A percentile compares a stretch with the other conserved stretches of the same genome.
Conservation (phyloP, 352 stramenopile species). For the Phytophthora constricta region DNA sequence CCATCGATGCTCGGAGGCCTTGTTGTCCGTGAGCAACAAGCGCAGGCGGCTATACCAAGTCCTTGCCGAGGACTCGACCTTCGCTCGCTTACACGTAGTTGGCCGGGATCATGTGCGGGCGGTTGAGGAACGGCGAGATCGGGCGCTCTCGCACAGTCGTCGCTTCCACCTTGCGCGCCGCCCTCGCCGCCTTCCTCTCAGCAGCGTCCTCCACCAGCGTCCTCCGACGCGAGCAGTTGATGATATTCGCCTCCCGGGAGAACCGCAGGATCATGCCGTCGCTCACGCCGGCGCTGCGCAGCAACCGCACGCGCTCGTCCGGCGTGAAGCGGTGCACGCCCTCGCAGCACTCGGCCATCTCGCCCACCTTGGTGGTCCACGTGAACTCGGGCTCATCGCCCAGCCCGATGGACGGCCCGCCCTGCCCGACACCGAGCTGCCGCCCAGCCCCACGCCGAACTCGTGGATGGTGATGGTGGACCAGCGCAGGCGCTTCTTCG, state of each 20-base stretch:
- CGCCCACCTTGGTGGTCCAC: constrained; percentile 64
- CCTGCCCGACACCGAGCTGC: constrained; percentile 57
- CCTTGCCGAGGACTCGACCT: not conserved
- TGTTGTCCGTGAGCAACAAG: too few relatives aligned
- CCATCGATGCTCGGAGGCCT: not conserved
- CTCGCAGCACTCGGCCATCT: constrained; percentile 70
- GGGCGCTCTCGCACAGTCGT: constrained; percentile 30
- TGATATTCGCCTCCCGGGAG: constrained; percentile 71
- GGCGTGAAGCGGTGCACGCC: constrained; percentile 63
- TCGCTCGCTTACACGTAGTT: constrained; percentile 47
- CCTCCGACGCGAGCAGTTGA: constrained; percentile 57
- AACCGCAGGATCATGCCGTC: constrained; percentile 75
- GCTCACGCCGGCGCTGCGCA: constrained; percentile 56
- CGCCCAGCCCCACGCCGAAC: constrained; percentile 58
- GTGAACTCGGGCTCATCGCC: constrained; percentile 59
- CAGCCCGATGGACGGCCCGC: constrained; percentile 61
- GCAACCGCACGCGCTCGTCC: constrained; percentile 56
- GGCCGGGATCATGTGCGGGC: constrained; percentile 52
- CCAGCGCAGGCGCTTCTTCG: constrained; percentile 60
- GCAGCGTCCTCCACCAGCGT: constrained; percentile 53
- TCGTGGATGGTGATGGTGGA: constrained; percentile 67
- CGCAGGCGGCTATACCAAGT: constrained; percentile 14
- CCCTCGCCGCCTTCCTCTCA: constrained; percentile 43
- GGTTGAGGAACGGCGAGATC: constrained; percentile 42
- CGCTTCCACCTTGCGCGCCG: constrained; percentile 30